Conservation (phyloP, 805 yeast species). For the Saturnispora saitoi region DNA sequence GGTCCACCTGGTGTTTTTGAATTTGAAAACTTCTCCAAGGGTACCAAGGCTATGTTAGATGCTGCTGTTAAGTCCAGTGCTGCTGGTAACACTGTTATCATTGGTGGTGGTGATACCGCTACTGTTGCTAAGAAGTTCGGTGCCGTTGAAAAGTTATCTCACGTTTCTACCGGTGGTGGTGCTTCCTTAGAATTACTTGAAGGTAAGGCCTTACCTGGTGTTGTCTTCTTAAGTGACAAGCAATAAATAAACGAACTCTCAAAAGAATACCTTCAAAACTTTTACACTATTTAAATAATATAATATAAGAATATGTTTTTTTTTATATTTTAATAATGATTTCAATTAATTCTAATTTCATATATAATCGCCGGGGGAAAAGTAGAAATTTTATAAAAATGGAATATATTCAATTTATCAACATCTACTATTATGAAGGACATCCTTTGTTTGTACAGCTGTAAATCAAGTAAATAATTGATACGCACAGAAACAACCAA, state of each 20-base stretch:
- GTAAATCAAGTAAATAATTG: no score
- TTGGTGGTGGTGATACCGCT: slow-evolving; percentile 99
- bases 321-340: background rate
- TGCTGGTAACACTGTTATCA: slow-evolving; percentile 88
- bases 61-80: slow-evolving; percentile 81
- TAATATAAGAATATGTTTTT: background rate
- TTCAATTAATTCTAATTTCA: background rate
- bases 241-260: background rate
- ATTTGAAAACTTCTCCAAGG: slow-evolving; percentile 83
- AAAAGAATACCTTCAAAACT: background rate
- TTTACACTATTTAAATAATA: background rate
- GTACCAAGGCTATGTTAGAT: slow-evolving; percentile 85
- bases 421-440: no score
- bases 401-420: no score
- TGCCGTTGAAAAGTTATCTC: slow-evolving; percentile 91
- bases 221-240: slow-evolving; percentile 79
- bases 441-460: no score
- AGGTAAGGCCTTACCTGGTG: slow-evolving; percentile 99
- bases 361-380: no score
- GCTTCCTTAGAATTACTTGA: slow-evolving; percentile 97
- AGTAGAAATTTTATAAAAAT: no score
- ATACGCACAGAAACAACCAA: no score
- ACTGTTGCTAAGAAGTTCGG: slow-evolving; percentile 98
- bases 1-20: slow-evolving; percentile 99
- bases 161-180: slow-evolving; percentile 99